Percentiles rank a stretch among this genome's conserved stretches.
Evolutionary conservation across 306 rosid species (phyloP).

Genomic region (Prunus mira): DNA sequence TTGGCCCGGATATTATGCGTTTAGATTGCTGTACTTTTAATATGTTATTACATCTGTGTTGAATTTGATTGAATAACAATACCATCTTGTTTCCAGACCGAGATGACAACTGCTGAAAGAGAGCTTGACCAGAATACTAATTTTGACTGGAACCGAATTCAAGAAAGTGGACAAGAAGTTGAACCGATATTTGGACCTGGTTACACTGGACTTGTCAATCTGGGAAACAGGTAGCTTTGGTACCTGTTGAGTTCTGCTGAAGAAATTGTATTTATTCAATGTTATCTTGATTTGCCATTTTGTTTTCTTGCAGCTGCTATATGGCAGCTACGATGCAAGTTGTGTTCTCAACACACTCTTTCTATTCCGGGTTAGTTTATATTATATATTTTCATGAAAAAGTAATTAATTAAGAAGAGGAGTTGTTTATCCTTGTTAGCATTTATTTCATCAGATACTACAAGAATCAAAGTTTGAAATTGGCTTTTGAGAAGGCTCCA

Average conservation of each 20-base stretch:
- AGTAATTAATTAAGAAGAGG: not conserved
- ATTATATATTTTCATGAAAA: conserved; percentile 8
- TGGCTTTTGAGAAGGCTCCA: conserved; percentile 69
- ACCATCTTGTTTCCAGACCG: conserved; percentile 60
- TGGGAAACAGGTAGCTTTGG: conserved; percentile 78
- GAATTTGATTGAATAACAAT: not conserved
- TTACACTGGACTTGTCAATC: conserved; percentile 88
- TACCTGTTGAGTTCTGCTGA: conserved; percentile 16
- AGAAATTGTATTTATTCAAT: not conserved
- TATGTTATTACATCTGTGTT: not conserved
- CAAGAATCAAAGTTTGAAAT: conserved; percentile 45
- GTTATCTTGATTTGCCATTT: conserved; percentile 22
- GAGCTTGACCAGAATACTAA: conserved; percentile 97
- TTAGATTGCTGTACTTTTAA: not conserved
- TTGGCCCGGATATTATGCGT: not conserved
- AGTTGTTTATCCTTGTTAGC: conserved; percentile 7
- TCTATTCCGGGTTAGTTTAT: conserved; percentile 53
- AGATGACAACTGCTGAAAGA: conserved; percentile 98
- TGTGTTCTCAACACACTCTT: conserved; percentile 68
- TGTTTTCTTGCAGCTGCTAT: conserved; percentile 77
- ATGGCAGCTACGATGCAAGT: conserved; percentile 96
- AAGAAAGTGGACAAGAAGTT: conserved; percentile 89
- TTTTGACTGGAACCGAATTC: conserved; percentile 95
- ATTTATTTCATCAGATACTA: conserved; percentile 48
- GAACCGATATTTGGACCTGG: conserved; percentile 95